Evolutionary conservation across 371 early-diverging fungal genomes (phyloP).

Genomic region (Mortierella sp.): DNA sequence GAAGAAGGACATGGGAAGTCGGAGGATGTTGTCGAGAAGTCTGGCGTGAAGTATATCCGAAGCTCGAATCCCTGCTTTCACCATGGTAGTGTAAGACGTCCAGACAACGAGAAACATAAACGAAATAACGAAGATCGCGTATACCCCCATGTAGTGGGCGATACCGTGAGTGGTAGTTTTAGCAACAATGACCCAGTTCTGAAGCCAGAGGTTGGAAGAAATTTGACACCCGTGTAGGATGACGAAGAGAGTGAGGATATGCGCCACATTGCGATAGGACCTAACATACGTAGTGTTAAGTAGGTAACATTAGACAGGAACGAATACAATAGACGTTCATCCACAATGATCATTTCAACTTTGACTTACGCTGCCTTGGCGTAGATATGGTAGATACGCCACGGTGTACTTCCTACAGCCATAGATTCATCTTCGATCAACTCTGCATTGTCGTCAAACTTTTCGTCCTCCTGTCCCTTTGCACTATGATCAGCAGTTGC

Average conservation of each 20-base stretch:
- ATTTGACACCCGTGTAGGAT: conserved; percentile 59
- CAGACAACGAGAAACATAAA: conserved; percentile 22
- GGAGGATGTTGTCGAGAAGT: conserved; percentile 49
- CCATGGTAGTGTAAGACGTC: conserved; percentile 24
- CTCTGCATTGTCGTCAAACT: conserved; percentile 40
- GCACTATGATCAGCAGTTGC: not conserved
- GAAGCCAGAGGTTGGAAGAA: conserved; percentile 70
- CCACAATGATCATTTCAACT: not conserved
- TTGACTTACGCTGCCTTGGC: conserved; percentile 59
- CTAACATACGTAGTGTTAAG: too few species aligned
- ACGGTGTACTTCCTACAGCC: conserved; percentile 67
- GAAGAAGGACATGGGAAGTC: conserved; percentile 77
- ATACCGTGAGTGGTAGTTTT: conserved; percentile 34
- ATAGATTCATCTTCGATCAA: conserved; percentile 71
- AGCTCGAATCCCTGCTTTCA: conserved; percentile 23
- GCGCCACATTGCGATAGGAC: conserved; percentile 22
- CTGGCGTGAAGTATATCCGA: conserved; percentile 14
- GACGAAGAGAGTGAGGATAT: conserved; percentile 57
- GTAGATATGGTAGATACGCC: conserved; percentile 66
- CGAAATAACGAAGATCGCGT: conserved; percentile 15
- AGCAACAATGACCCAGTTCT: conserved; percentile 54
- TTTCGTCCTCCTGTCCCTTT: conserved; percentile 10
- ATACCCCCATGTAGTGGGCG: conserved; percentile 43
- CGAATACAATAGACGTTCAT: not conserved
- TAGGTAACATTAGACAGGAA: too few species aligned